Conservation (phyloP, 2,329 filamentous ascomycete genomes). For the Apiospora hydei region DNA sequence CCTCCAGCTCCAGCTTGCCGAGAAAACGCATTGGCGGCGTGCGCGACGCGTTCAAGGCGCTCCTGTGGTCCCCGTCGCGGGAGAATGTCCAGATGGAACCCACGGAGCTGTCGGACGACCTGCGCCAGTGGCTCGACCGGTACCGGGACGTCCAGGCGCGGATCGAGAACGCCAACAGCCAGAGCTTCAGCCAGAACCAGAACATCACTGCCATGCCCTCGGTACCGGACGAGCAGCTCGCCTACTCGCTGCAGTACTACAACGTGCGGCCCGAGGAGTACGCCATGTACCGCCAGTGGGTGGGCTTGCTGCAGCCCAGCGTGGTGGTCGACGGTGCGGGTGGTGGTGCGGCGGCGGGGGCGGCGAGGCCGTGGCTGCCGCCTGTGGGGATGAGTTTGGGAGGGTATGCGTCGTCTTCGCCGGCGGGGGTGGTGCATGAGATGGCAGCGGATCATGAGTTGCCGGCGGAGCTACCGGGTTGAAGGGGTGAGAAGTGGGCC, state of each 20-base stretch:
- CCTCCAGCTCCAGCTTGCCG: background rate
- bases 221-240: slow-evolving; percentile 10
- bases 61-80: background rate
- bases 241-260: slow-evolving; percentile 24
- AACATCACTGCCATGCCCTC: background rate
- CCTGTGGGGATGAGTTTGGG: background rate
- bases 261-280: slow-evolving; percentile 26
- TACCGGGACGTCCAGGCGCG: slow-evolving; percentile 17
- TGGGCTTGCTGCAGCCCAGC: slow-evolving; percentile 22
- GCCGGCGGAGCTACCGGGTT: background rate
- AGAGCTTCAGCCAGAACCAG: background rate
- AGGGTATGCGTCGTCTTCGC: background rate
- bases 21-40: background rate
- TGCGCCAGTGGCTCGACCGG: background rate
- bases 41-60: slow-evolving; percentile 3
- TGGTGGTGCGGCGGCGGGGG: too few species aligned
- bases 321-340: background rate
- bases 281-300: slow-evolving; percentile 26
- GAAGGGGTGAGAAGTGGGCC: background rate
- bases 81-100: background rate
- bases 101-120: background rate
- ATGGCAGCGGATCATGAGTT: background rate
- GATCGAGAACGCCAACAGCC: slow-evolving; percentile 12
- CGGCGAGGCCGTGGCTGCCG: background rate
- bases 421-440: slow-evolving; percentile 9